Percentiles rank a stretch among this genome's conserved stretches.
Conservation (phyloP, 192 early-diverging fungal species). For the Spinellus fusiger region DNA sequence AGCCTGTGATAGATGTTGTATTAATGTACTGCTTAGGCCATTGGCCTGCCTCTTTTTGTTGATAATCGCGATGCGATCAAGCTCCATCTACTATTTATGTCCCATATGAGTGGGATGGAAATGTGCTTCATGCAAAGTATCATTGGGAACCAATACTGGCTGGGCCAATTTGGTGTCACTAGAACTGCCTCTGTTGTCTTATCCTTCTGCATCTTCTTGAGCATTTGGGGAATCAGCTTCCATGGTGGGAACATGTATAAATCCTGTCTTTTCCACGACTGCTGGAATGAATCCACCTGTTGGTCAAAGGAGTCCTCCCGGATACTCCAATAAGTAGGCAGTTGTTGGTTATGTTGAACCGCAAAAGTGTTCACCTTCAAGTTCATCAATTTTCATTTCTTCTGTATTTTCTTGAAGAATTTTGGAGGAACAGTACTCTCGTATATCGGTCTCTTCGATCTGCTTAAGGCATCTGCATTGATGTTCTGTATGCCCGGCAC, state of each 20-base stretch:
- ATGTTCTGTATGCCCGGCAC: too few species aligned
- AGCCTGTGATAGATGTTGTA: not conserved
- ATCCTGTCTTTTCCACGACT: not conserved
- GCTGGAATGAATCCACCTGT: not conserved
- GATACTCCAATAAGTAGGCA: not conserved
- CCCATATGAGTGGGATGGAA: not conserved
- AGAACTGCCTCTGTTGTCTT: too few species aligned
- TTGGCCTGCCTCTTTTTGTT: not conserved
- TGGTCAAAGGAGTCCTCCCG: not conserved
- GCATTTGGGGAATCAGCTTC: too few species aligned
- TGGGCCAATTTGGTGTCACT: too few species aligned
- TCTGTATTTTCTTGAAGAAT: not conserved
- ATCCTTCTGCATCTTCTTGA: too few species aligned
- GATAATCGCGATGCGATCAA: not conserved
- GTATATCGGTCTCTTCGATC: too few species aligned
- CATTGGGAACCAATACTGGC: not conserved
- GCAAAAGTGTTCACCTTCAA: not conserved
- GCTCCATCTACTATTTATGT: not conserved
- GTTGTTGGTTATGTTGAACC: not conserved
- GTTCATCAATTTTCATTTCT: not conserved
- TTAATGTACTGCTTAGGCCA: not conserved
- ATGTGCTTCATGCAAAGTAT: not conserved
- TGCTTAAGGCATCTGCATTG: too few species aligned
- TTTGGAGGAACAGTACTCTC: not conserved
- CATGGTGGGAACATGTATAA: slow-evolving; percentile 1